Conservation (phyloP, 176 grass and related monocot species). For the Chloris gayana region DNA sequence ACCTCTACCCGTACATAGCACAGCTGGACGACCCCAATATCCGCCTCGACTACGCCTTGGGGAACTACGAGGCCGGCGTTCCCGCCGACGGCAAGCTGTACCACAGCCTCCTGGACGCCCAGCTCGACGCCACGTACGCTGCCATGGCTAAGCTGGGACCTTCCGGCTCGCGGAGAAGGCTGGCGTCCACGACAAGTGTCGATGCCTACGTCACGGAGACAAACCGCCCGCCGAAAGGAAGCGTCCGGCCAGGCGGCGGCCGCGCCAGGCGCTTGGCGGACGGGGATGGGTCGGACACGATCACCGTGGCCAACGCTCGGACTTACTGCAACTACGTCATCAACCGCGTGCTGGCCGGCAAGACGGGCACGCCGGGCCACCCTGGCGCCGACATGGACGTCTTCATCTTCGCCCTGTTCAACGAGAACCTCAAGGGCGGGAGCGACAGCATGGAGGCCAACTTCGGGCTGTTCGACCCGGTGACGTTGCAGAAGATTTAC, state of each 20-base stretch:
- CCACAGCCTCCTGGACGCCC: conserved; percentile 62
- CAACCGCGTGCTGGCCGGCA: conserved; percentile 49
- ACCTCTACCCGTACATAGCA: conserved; percentile 59
- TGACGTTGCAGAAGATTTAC: conserved; percentile 48
- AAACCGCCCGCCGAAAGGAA: conserved; percentile 38
- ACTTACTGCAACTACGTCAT: conserved; percentile 59
- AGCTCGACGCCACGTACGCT: conserved; percentile 58
- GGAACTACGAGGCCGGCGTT: conserved; percentile 37
- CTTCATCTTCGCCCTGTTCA: conserved; percentile 75
- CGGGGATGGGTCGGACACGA: background rate
- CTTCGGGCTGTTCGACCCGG: conserved; percentile 72
- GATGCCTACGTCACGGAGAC: conserved; percentile 45
- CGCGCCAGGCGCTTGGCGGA: background rate
- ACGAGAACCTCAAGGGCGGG: conserved; percentile 62
- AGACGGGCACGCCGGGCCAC: conserved; percentile 46
- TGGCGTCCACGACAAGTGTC: background rate
- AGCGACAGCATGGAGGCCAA: conserved; percentile 40
- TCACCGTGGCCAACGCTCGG: conserved; percentile 33
- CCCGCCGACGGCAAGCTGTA: conserved; percentile 26
- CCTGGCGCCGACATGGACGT: conserved; percentile 55
- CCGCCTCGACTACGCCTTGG: conserved; percentile 48
- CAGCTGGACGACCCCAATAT: conserved; percentile 43
- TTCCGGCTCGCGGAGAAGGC: background rate
- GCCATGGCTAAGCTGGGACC: conserved; percentile 43
- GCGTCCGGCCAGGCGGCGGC: background rate